These are phyloP conservation scores for Thymus mandschuricus DNA, from an alignment of 257 asterid species.

Conservation along the genomic window DNA sequence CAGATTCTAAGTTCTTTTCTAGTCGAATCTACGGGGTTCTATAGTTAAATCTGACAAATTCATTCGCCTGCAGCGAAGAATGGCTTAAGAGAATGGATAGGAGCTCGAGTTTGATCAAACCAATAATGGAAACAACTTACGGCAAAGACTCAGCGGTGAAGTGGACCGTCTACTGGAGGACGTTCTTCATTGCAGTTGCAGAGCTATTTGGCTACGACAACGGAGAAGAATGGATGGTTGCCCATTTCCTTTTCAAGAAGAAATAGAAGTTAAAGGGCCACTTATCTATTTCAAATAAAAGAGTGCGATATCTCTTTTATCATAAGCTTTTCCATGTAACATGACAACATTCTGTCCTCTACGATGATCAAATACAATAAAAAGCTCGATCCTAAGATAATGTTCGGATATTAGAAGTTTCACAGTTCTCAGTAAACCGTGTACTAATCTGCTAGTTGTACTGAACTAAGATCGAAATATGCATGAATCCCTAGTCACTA, in stretches of 20 bases:
- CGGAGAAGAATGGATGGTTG: slow-evolving; percentile 97
- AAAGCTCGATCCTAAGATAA: background rate
- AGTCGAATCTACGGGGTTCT: background rate
- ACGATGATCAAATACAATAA: background rate
- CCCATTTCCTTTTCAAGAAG: slow-evolving; percentile 79
- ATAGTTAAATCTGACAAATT: slow-evolving; percentile 2
- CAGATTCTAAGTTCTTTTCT: background rate
- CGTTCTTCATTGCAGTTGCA: slow-evolving; percentile 89
- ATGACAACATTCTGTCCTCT: background rate
- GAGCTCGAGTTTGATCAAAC: slow-evolving; percentile 51
- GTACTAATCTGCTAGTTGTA: background rate
- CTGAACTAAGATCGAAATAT: too few species aligned
- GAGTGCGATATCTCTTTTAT: background rate
- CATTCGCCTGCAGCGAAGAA: slow-evolving; percentile 72
- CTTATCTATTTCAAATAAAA: background rate
- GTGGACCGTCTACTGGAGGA: slow-evolving; percentile 94
- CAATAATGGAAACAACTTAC: slow-evolving; percentile 88
- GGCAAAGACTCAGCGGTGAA: slow-evolving; percentile 85
- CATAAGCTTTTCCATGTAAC: background rate
- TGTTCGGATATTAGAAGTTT: background rate
- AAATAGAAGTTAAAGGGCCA: slow-evolving; percentile 35
- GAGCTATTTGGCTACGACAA: slow-evolving; percentile 72
- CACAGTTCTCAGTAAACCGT: background rate
- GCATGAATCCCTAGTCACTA: background rate
- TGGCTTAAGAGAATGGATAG: slow-evolving; percentile 91